These are phyloP conservation scores for Biscogniauxia sp. DNA, from an alignment of 2,329 filamentous ascomycete genomes.

Conservation along the genomic window DNA sequence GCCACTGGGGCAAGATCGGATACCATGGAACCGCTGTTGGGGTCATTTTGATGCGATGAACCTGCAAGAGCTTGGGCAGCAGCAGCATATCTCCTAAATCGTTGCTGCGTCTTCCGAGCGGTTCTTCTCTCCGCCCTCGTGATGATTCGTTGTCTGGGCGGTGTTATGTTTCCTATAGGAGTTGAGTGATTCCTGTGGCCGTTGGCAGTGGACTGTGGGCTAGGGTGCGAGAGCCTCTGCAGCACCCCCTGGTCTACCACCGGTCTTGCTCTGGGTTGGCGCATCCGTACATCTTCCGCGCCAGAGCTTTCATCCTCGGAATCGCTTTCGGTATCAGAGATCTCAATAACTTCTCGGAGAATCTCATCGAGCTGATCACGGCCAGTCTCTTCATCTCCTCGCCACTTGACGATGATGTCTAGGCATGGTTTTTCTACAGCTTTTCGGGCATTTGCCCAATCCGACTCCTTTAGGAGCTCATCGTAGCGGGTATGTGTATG, in stretches of 20 bases:
- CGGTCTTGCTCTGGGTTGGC: slow-evolving; percentile 8
- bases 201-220: slow-evolving; percentile 3
- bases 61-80: slow-evolving; percentile 31
- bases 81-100: slow-evolving; percentile 35
- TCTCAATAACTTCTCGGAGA: slow-evolving; percentile 63
- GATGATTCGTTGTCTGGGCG: slow-evolving; percentile 22
- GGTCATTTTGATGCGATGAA: slow-evolving; percentile 14
- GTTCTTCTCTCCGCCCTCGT: slow-evolving; percentile 27
- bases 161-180: slow-evolving; percentile 15
- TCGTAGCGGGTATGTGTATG: slow-evolving; percentile 68
- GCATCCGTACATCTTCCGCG: slow-evolving; percentile 18
- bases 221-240: slow-evolving; percentile 1
- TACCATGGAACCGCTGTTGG: slow-evolving; percentile 14
- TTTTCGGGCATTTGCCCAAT: slow-evolving; percentile 59
- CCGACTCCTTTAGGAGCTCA: slow-evolving; percentile 55
- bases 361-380: slow-evolving; percentile 67
- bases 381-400: slow-evolving; percentile 67
- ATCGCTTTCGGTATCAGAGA: slow-evolving; percentile 57
- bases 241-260: slow-evolving; percentile 8
- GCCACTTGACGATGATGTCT: slow-evolving; percentile 68
- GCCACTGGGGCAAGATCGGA: slow-evolving; percentile 16
- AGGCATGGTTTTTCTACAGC: slow-evolving; percentile 60
- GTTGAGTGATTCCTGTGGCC: slow-evolving; percentile 11
- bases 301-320: slow-evolving; percentile 33
- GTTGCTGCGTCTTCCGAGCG: slow-evolving; percentile 29